phyloP scores from a whole-genome alignment of 163 green algal species.

The Chlorella variabilis region DNA sequence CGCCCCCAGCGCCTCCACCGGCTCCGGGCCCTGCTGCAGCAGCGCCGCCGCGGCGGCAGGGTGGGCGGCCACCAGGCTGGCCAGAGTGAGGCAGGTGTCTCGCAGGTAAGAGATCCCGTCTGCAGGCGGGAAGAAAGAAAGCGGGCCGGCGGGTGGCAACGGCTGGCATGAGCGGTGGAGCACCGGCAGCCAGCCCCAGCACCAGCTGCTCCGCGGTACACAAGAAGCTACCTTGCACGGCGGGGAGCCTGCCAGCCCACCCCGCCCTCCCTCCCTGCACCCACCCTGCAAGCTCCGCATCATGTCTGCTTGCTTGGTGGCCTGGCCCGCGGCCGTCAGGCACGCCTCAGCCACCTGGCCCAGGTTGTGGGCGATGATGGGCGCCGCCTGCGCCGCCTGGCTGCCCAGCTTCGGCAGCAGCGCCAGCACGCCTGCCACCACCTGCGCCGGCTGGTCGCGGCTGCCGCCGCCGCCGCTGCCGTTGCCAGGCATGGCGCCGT shows the following conservation, averaged over 20 bases:
- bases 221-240: no score
- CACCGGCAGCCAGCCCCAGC: no score
- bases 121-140: background rate
- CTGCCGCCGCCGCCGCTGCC: background rate
- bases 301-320: conserved; percentile 14
- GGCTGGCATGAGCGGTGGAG: no score
- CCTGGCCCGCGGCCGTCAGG: conserved; percentile 10
- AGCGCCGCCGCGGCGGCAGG: conserved; percentile 51
- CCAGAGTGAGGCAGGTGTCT: conserved; percentile 51
- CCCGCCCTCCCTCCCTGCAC: background rate
- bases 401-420: conserved; percentile 5
- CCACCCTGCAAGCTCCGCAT: conserved; percentile 30
- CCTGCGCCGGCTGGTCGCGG: background rate
- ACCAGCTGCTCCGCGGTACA: no score
- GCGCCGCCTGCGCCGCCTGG: background rate
- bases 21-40: conserved; percentile 43
- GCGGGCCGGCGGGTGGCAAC: no score
- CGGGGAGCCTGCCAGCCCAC: no score
- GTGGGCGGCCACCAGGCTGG: conserved; percentile 51
- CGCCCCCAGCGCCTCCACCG: conserved; percentile 51
- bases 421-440: background rate
- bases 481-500: background rate
- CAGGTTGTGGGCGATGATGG: conserved; percentile 16
- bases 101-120: conserved; percentile 66
- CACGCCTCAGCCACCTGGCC: conserved; percentile 41